These are phyloP conservation scores for Tuber melanosporum DNA, from an alignment of 495 filamentous ascomycete genomes.

Conservation along the genomic window DNA sequence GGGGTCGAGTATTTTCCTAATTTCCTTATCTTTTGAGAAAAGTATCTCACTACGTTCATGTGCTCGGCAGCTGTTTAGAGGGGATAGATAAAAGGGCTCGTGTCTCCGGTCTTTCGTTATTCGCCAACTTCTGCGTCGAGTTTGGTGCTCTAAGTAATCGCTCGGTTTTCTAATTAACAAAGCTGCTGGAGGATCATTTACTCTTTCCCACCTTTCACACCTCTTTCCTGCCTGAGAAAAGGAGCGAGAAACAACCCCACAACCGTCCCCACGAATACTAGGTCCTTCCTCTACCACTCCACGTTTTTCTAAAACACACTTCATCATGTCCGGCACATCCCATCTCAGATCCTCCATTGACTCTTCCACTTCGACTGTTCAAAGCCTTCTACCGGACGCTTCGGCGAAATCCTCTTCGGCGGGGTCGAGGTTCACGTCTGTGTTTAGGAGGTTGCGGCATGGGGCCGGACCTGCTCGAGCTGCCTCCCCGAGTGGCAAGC, in stretches of 20 bases:
- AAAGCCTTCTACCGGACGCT: neutral
- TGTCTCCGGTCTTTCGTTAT: neutral
- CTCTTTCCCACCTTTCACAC: neutral
- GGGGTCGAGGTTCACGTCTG: slow-evolving; percentile 15
- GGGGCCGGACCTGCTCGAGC: neutral
- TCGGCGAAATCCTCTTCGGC: slow-evolving; percentile 7
- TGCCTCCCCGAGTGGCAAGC: neutral
- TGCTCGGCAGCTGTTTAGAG: neutral
- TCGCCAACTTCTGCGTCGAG: neutral
- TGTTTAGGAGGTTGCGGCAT: slow-evolving; percentile 11
- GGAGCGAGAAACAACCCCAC: neutral
- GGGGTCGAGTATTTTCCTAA: no score
- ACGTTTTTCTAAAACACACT: neutral
- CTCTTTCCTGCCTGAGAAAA: neutral
- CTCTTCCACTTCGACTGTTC: neutral
- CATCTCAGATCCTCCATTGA: slow-evolving; percentile 16
- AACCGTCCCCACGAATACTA: neutral
- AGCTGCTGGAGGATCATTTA: neutral
- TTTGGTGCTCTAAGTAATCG: neutral
- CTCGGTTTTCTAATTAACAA: neutral
- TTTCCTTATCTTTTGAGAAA: no score
- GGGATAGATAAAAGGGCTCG: neutral
- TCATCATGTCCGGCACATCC: slow-evolving; percentile 16
- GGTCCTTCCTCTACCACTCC: neutral
- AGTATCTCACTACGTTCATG: neutral